phyloP scores from a whole-genome alignment of 1,284 basidiomycete genomes.

The Pholiota adiposa region DNA sequence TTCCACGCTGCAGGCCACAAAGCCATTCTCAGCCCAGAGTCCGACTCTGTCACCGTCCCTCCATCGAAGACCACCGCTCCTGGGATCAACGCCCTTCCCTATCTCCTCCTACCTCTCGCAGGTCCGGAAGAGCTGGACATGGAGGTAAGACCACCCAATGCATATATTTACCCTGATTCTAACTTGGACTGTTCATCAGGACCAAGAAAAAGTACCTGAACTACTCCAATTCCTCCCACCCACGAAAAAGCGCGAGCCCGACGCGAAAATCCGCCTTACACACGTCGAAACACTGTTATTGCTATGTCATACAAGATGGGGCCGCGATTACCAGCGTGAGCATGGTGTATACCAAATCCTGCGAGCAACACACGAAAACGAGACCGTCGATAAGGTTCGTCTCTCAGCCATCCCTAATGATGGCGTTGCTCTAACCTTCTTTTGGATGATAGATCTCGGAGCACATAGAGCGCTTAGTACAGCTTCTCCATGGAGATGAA shows the following conservation, averaged over 20 bases:
- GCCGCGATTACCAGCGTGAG: conserved; percentile 79
- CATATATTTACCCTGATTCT: neutral
- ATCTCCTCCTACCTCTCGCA: conserved; percentile 88
- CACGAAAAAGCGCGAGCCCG: conserved; percentile 85
- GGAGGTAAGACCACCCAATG: conserved; percentile 55
- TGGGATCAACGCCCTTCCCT: conserved; percentile 83
- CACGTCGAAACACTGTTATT: conserved; percentile 91
- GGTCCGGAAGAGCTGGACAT: conserved; percentile 94
- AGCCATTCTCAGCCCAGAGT: conserved; percentile 70
- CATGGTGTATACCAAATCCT: conserved; percentile 91
- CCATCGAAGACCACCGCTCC: conserved; percentile 66
- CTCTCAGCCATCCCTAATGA: neutral
- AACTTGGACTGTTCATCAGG: conserved; percentile 47
- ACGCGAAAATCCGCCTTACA: conserved; percentile 80
- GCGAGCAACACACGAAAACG: conserved; percentile 79
- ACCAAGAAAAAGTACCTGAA: conserved; percentile 86
- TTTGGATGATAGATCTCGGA: conserved; percentile 36
- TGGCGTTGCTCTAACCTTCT: neutral
- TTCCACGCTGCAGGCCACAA: conserved; percentile 72
- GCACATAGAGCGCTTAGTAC: conserved; percentile 37
- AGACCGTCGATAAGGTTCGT: conserved; percentile 78
- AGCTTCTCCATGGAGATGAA: conserved; percentile 37
- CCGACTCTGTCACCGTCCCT: conserved; percentile 49
- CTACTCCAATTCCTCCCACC: conserved; percentile 89
- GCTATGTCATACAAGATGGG: conserved; percentile 88